Conservation (phyloP, 306 rosid species). For the Cucumis hystrix region DNA sequence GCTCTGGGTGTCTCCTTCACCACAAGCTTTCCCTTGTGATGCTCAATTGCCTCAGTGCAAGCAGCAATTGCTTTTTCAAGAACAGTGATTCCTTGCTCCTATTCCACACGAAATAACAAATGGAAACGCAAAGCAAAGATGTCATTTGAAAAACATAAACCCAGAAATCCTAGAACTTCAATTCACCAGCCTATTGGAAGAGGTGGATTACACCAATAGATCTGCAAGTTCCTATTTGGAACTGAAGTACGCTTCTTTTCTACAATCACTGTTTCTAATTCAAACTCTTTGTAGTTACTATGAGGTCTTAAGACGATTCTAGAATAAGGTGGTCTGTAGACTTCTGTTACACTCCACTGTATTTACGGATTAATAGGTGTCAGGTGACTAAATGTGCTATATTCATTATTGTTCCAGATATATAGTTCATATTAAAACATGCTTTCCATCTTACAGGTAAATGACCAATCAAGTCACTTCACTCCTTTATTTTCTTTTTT, state of each 20-base stretch:
- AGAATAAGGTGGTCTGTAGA: background rate
- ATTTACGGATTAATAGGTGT: background rate
- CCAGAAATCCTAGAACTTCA: background rate
- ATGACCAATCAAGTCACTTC: background rate
- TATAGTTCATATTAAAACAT: background rate
- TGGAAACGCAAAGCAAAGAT: background rate
- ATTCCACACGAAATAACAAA: constrained; percentile 12
- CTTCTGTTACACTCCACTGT: background rate
- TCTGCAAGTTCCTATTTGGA: too few species aligned
- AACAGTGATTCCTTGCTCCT: constrained; percentile 91
- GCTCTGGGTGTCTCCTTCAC: constrained; percentile 93
- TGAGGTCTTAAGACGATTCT: background rate
- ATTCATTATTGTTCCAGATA: background rate
- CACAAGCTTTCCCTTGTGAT: constrained; percentile 71
- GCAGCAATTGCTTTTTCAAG: constrained; percentile 54
- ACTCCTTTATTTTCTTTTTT: background rate
- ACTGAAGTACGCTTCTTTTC: too few species aligned
- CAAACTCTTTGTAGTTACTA: background rate
- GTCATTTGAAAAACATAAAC: background rate
- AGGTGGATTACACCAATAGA: too few species aligned
- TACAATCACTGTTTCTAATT: too few species aligned
- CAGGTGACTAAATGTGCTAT: background rate
- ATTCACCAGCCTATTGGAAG: background rate
- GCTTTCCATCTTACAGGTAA: background rate
- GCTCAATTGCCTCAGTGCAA: constrained; percentile 69